phyloP scores from a whole-genome alignment of 2,329 filamentous ascomycete species.

The Botrytis galanthina region DNA sequence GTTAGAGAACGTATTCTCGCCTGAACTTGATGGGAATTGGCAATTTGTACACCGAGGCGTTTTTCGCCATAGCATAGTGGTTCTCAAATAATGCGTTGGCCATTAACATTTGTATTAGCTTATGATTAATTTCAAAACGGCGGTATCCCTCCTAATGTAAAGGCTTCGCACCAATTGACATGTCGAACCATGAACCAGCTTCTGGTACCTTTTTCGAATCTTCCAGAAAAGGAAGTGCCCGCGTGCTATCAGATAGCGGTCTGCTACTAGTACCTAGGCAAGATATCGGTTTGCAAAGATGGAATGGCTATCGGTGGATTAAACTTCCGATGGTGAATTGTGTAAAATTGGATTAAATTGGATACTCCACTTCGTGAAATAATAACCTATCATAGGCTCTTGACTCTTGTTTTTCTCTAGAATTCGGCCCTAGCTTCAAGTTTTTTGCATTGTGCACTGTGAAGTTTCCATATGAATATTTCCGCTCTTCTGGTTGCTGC shows the following conservation, averaged over 20 bases:
- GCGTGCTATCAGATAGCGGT: slow-evolving; percentile 6
- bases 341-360: not conserved
- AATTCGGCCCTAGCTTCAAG: not conserved
- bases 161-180: not conserved
- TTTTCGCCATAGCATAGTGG: not conserved
- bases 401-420: not conserved
- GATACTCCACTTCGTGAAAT: not conserved
- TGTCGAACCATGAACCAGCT: not conserved
- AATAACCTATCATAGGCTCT: not conserved
- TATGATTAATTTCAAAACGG: not conserved
- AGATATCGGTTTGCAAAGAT: not conserved
- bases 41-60: not conserved
- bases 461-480: not conserved
- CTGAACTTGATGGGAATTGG: slow-evolving; percentile 2
- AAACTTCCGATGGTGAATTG: slow-evolving; percentile 2
- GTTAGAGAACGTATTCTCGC: not conserved
- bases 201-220: slow-evolving; percentile 8
- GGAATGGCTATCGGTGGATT: not conserved
- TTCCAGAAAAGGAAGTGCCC: slow-evolving; percentile 11
- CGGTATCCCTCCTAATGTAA: slow-evolving; percentile 5
- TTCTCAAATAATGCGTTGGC: slow-evolving; percentile 8
- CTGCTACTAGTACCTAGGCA: not conserved
- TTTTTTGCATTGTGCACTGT: not conserved
- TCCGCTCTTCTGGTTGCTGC: not conserved
- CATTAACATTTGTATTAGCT: slow-evolving; percentile 1